Evolutionary conservation across 2,329 filamentous ascomycete genomes (phyloP).

Genomic region (Cryoendolithus antarcticus): DNA sequence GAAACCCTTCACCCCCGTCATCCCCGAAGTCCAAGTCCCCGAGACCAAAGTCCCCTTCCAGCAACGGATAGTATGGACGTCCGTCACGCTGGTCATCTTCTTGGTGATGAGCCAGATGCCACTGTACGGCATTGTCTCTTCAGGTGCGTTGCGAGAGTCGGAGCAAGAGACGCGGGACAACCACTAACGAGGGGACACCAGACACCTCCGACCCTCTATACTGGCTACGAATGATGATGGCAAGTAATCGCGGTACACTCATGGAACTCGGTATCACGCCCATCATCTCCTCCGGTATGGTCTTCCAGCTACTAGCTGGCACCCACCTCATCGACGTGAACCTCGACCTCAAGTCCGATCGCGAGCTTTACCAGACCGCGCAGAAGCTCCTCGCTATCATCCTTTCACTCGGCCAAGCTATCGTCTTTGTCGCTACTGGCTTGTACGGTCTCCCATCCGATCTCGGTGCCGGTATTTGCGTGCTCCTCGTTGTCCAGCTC

Average conservation of each 20-base stretch:
- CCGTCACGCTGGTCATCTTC: slow-evolving; percentile 82
- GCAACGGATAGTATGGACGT: slow-evolving; percentile 51
- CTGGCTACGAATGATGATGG: slow-evolving; percentile 99
- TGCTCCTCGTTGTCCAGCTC: slow-evolving; percentile 94
- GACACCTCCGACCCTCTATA: slow-evolving; percentile 92
- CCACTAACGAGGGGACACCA: slow-evolving; percentile 6
- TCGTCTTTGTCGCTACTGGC: slow-evolving; percentile 95
- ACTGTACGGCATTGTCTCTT: slow-evolving; percentile 93
- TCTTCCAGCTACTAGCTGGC: slow-evolving; percentile 97
- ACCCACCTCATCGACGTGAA: slow-evolving; percentile 99
- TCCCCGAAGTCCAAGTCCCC: slow-evolving; percentile 96
- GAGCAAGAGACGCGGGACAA: slow-evolving; percentile 5
- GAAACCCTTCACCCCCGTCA: slow-evolving; percentile 98
- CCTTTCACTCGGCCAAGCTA: slow-evolving; percentile 91
- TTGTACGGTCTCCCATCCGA: slow-evolving; percentile 95
- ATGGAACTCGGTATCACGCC: slow-evolving; percentile 56
- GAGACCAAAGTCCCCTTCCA: slow-evolving; percentile 99
- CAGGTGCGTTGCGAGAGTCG: slow-evolving; percentile 28
- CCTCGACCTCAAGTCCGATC: slow-evolving; percentile 98
- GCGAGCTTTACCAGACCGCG: slow-evolving; percentile 98
- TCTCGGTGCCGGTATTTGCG: slow-evolving; percentile 94
- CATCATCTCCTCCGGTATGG: slow-evolving; percentile 99
- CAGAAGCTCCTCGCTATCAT: slow-evolving; percentile 97
- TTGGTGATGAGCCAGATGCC: slow-evolving; percentile 99
- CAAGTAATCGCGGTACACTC: slow-evolving; percentile 60